A percentile compares a stretch with the other conserved stretches of the same genome.
These are phyloP conservation scores for Wickerhamomyces ciferrii DNA, from an alignment of 805 yeast genomes.

Conservation along the genomic window DNA sequence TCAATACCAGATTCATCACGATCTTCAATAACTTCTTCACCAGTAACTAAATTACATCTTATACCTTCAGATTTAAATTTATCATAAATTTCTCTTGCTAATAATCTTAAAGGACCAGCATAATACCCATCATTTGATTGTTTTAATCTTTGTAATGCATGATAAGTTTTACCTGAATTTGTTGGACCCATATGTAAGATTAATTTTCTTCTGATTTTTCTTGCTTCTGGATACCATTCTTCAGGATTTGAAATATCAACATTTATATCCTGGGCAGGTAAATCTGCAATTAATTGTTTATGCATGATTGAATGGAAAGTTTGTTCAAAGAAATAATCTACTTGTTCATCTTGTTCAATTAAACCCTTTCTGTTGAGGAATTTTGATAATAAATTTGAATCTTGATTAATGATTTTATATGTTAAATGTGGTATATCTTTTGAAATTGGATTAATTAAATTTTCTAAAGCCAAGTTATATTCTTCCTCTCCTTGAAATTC, in stretches of 20 bases:
- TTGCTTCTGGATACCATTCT: conserved; percentile 82
- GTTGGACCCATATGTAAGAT: conserved; percentile 98
- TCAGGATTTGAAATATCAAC: conserved; percentile 54
- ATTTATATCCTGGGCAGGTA: conserved; percentile 15
- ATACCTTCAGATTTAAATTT: conserved; percentile 62
- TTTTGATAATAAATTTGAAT: not conserved
- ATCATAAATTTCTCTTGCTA: conserved; percentile 90
- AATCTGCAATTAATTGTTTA: not conserved
- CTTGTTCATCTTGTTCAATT: not conserved
- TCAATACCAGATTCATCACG: conserved; percentile 62
- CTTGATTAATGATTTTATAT: too few species aligned
- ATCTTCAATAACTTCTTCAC: conserved; percentile 85
- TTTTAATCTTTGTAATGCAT: conserved; percentile 67
- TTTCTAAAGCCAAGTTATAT: too few species aligned
- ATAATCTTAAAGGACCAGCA: conserved; percentile 89
- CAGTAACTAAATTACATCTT: conserved; percentile 83
- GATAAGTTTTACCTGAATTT: conserved; percentile 90
- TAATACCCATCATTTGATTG: conserved; percentile 71
- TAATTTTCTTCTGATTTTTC: conserved; percentile 71
- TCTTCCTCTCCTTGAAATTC: too few species aligned
- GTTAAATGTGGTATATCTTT: too few species aligned
- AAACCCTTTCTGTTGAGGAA: not conserved
- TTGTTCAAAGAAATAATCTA: not conserved
- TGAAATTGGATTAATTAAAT: too few species aligned
- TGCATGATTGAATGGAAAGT: not conserved